phyloP scores from a whole-genome alignment of 129 eudicot genomes.

The Lactuca sativa region DNA sequence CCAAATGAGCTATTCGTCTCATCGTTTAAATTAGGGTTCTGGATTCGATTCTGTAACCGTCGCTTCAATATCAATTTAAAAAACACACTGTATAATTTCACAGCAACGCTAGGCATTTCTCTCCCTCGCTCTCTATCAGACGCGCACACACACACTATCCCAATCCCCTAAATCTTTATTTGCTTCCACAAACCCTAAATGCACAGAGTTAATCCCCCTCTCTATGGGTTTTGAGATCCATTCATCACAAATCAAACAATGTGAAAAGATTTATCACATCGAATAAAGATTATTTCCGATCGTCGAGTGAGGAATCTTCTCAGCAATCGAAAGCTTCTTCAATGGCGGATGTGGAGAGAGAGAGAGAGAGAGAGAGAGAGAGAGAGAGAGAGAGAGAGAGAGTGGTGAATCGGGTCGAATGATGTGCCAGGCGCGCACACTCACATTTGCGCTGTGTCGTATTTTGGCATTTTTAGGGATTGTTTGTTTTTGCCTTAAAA shows the following conservation, averaged over 20 bases:
- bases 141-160: not conserved
- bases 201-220: slow-evolving; percentile 11
- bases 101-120: slow-evolving; percentile 86
- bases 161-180: slow-evolving; percentile 11
- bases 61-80: slow-evolving; percentile 76
- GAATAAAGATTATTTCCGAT: not conserved
- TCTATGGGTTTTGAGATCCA: slow-evolving; percentile 24
- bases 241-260: slow-evolving; percentile 26
- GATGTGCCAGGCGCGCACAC: slow-evolving; percentile 41
- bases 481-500: not conserved
- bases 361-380: slow-evolving; percentile 27
- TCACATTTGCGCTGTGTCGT: slow-evolving; percentile 36
- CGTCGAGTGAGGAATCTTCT: slow-evolving; percentile 23
- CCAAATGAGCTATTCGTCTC: slow-evolving; percentile 52
- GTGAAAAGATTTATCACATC: slow-evolving; percentile 23
- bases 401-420: slow-evolving; percentile 1
- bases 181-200: slow-evolving; percentile 17
- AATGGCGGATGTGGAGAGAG: slow-evolving; percentile 34
- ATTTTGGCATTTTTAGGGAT: slow-evolving; percentile 30
- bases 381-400: slow-evolving; percentile 26
- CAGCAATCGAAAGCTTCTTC: slow-evolving; percentile 18
- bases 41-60: slow-evolving; percentile 74
- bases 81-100: slow-evolving; percentile 76
- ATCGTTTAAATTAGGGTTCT: slow-evolving; percentile 47
- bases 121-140: not conserved